Evolutionary conservation across 345 rosid species (phyloP), one percentile per base, ranked within the genome.

Genomic region (Salix udensis): DNA sequence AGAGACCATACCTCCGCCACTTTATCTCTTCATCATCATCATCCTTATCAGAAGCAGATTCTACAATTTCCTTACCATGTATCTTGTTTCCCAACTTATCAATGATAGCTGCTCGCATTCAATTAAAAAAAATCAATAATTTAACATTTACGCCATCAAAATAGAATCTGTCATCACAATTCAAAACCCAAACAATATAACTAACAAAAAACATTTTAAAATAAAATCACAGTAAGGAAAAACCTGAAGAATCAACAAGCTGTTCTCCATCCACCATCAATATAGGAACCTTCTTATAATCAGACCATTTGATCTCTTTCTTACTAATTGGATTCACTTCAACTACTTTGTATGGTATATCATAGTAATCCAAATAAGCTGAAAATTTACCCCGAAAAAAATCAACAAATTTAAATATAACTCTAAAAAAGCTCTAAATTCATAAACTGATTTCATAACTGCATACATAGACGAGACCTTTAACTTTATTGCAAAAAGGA

Each of bases 261-360:
- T 85, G 91, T 82, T 88, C 92, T 78, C 92, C 95, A 75, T 92
- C 97, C 61, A 91, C 86, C 37, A 83, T 84, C 75, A 94, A 84
- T 73, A 94, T 88, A 19, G 97, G 98, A 76, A 94, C 98, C 84
- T 94, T 94, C 92, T 89, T 92, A 78, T 91, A 92, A 67, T 90
- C 91, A 85, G 98, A 94, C 97, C 95, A 94, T 86, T 94, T 94
- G 66, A 94, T 91, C 89, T 94, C 97, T 72, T 92, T 94, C 79
- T 94, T 94, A 73, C 79, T 90, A 60, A 94, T 85, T 23, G 97
- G 97, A 73, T 91, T 89, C 76, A 92, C 98, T 84, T 92, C 98
- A 82, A 94, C 97, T 77, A 90, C 85, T 86, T 90, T 91, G 89
- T 94, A 91, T 1, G 94, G 91, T 70, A 94, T 87, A 36, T 87